Evolutionary conservation across 2,329 filamentous ascomycete genomes (phyloP), one percentile per base, ranked within the genome.

Genomic region (Fusarium sp.): DNA sequence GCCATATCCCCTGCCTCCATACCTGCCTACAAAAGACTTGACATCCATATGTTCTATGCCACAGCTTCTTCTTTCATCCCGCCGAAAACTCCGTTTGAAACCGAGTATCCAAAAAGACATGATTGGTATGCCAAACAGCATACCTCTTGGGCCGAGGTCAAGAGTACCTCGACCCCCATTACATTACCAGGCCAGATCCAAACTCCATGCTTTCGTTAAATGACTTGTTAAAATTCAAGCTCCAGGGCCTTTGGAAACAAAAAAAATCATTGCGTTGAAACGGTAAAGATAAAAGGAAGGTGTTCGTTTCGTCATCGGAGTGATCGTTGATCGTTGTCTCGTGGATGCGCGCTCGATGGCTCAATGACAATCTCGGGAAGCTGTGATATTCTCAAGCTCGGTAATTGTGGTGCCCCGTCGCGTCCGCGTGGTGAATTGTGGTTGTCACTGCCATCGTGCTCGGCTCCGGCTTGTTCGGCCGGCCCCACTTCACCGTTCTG

Each of bases 301-400:
- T 34, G 31, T 33, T 58, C 60, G 36, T 49, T 29, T 40, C 40
- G 49, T 75, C 61, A 72, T 69, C 33, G 46, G 5, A 46, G 54
- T 61, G 62, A 63, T 58, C 53, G 72, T 18, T 49, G 40, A 40
- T 62, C 65, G 6, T 71, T 62, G 27, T 75, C 70, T 59, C 62
- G 56, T 33, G 75, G 73, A 31, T 75, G 69, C 33, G 75, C 76
- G 49, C 75, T 77, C 23, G 82, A 84, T n/a, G 85, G 84, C 72
- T 89, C 84, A 51, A 89, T 84, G 25, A 88, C 83, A 73, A 90
- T 90, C 68, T 84, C 83, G 3, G 87, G 87, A 25, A 89, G 76
- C 27, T 75, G 75, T 16, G 76, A 73, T 31, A 89, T 79, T 51
- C 82, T 81, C 69, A 89, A 71, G 69, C 83, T 87, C 2, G 87